A percentile compares a stretch with the other conserved stretches of the same genome.
These are phyloP conservation scores for Phyllostachys edulis DNA, from an alignment of 176 grass and related monocot genomes.

Conservation along the genomic window DNA sequence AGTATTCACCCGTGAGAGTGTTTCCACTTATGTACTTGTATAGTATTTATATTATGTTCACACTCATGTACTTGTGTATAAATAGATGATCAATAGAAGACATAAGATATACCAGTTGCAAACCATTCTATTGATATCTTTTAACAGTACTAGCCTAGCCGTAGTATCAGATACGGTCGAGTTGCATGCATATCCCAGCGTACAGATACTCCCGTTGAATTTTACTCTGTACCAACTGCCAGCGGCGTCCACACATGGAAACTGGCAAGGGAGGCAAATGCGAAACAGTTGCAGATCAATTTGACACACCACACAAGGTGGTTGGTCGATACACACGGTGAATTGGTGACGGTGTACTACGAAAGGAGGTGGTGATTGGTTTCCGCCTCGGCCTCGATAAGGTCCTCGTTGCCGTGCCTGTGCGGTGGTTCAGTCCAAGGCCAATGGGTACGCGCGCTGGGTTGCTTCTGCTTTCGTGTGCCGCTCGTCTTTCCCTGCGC, in stretches of 20 bases:
- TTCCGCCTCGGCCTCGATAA: not conserved
- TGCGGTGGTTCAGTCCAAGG: not conserved
- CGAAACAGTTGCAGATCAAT: not conserved
- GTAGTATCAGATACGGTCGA: not conserved
- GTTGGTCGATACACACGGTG: not conserved
- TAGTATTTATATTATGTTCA: too few relatives aligned
- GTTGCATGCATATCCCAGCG: not conserved
- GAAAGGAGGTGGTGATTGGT: not conserved
- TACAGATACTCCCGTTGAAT: not conserved
- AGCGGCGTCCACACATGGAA: not conserved
- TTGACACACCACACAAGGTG: not conserved
- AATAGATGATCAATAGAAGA: too few relatives aligned
- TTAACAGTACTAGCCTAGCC: not conserved
- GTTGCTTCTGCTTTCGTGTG: conserved; percentile 44
- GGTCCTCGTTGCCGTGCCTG: not conserved
- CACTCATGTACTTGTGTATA: too few relatives aligned
- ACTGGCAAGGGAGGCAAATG: not conserved
- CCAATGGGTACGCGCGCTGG: not conserved
- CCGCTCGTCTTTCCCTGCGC: conserved; percentile 44
- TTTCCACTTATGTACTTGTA: too few relatives aligned
- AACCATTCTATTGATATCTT: too few relatives aligned
- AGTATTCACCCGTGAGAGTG: too few relatives aligned
- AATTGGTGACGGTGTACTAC: not conserved
- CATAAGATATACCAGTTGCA: too few relatives aligned
- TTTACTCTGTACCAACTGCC: not conserved